Evolutionary conservation across 768 basidiomycete genomes (phyloP).

Genomic region (Russula sp.): DNA sequence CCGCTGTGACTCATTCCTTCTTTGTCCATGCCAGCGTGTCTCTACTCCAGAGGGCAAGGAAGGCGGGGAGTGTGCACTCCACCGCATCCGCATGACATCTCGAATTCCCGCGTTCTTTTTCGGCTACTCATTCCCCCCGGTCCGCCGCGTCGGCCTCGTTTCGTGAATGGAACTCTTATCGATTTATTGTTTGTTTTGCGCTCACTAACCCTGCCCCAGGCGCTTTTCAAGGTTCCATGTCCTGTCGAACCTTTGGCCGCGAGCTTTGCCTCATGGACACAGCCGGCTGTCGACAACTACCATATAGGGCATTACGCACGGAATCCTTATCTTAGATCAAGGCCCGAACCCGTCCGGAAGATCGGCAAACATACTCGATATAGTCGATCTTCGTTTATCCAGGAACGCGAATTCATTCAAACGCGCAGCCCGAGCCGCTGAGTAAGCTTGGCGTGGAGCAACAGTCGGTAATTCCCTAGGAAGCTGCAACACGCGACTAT

Average conservation of each 20-base stretch:
- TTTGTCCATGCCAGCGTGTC: background rate
- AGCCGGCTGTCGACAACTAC: background rate
- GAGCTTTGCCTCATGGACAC: background rate
- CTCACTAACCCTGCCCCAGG: background rate
- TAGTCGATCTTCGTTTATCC: background rate
- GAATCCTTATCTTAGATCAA: slow-evolving; percentile 6
- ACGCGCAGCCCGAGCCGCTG: no score
- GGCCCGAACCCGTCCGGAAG: background rate
- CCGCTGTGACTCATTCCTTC: background rate
- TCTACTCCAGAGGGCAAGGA: background rate
- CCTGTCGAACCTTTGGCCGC: background rate
- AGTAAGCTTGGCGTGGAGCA: background rate
- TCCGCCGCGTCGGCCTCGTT: background rate
- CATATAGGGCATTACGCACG: background rate
- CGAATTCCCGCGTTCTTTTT: background rate
- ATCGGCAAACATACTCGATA: background rate
- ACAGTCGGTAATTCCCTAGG: background rate
- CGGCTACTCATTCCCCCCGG: background rate
- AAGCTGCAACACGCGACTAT: background rate
- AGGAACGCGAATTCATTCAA: background rate
- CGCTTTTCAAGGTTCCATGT: slow-evolving; percentile 1
- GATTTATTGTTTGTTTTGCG: background rate
- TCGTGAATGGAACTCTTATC: background rate
- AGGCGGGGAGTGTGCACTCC: background rate
- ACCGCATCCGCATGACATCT: background rate